Evolutionary conservation across 169 alveolate species (phyloP).

Genomic region (Amoebophrya sp.): DNA sequence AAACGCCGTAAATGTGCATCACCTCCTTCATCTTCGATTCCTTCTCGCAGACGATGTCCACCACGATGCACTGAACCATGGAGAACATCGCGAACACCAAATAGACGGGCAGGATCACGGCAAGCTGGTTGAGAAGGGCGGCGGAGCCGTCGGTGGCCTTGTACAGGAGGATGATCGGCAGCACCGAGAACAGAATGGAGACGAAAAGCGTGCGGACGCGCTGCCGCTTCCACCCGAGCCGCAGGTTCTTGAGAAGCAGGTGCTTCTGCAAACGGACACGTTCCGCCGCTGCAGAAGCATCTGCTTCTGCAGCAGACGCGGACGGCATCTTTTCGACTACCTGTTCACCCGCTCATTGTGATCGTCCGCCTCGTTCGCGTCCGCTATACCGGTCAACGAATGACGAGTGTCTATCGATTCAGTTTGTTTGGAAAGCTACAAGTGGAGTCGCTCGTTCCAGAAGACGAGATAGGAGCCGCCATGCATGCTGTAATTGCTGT

Average conservation of each 20-base stretch:
- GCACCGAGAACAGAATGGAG: neutral
- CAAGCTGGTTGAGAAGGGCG: neutral
- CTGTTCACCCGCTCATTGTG: no score
- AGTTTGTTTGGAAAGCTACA: no score
- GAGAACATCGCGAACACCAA: neutral
- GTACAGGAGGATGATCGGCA: neutral
- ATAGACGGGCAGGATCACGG: neutral
- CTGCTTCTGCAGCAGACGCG: no score
- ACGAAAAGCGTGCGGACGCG: neutral
- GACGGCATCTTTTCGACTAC: no score
- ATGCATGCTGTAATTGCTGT: no score
- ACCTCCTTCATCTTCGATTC: conserved; percentile 54
- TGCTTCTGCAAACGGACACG: no score
- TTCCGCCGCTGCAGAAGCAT: neutral
- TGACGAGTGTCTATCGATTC: no score
- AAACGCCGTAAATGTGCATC: conserved; percentile 66
- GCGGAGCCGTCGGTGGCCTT: neutral
- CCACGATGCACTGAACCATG: neutral
- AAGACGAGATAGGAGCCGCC: no score
- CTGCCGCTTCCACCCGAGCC: neutral
- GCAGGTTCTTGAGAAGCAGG: neutral
- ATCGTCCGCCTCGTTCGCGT: no score
- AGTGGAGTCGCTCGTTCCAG: no score
- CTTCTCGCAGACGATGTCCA: conserved; percentile 49
- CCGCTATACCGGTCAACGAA: no score